phyloP scores from a whole-genome alignment of 257 asterid species.

The Haberlea rhodopensis region DNA sequence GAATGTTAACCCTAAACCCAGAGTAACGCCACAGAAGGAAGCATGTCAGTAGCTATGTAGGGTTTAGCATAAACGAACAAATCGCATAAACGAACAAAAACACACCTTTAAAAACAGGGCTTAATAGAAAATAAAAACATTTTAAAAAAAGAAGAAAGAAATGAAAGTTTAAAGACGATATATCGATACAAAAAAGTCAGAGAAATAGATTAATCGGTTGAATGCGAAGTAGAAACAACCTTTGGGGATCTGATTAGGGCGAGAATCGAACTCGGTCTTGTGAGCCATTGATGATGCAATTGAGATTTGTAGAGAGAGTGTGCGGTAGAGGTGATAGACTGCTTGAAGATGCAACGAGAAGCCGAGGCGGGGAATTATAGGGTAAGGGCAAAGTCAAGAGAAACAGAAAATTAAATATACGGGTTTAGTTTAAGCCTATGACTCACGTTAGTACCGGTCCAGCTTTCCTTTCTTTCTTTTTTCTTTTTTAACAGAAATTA shows the following conservation, averaged over 20 bases:
- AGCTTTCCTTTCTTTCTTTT: too few species aligned
- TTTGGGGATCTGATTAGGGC: constrained; percentile 51
- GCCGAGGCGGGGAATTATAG: constrained; percentile 31
- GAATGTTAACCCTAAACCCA: constrained; percentile 53
- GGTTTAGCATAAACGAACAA: too few species aligned
- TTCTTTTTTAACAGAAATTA: too few species aligned
- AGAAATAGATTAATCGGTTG: background rate
- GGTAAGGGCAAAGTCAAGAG: constrained; percentile 38
- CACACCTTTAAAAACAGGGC: background rate
- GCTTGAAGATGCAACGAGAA: constrained; percentile 33
- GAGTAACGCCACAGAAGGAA: constrained; percentile 14
- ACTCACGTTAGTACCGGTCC: too few species aligned
- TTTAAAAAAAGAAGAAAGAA: background rate
- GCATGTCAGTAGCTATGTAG: constrained; percentile 28
- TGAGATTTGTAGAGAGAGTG: constrained; percentile 18
- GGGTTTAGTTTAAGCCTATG: too few species aligned
- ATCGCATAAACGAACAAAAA: background rate
- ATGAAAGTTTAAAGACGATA: background rate
- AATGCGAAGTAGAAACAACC: constrained; percentile 32
- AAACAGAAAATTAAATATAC: too few species aligned
- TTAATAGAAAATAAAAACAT: background rate
- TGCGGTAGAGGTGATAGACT: constrained; percentile 44
- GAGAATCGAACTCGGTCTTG: constrained; percentile 47
- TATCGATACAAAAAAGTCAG: background rate
- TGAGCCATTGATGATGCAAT: constrained; percentile 61